Evolutionary conservation across 192 early-diverging fungal species (phyloP), one percentile per base, ranked within the genome.

Genomic region (Gaertneriomyces sp.): DNA sequence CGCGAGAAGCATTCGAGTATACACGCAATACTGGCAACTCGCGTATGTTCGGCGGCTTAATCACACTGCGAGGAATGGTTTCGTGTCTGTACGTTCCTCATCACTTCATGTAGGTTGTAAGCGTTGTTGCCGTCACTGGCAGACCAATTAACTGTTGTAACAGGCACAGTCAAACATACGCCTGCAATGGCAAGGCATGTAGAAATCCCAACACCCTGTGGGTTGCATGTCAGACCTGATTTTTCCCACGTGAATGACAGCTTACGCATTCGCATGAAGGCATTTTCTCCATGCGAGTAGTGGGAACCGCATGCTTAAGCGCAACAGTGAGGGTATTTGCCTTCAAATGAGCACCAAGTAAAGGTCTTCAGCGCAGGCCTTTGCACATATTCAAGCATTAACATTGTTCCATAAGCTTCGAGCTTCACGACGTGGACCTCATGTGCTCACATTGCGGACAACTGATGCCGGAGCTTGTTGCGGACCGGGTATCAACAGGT

Each of bases 401-500:
- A 19, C 49, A 51, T 57, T 38, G 39, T 20, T 4, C n/a, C 9
- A 11, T 40, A 4, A 63, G 63, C 53, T 41, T 42, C 11, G 17
- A 11, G 7, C 12, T 65, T 10, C 63, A 65, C 43, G 63, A 65
- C 16, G 38, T 65, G 12, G 63, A 65, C 43, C 53, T 65, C 14
- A 39, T 8, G 39, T 65, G 63, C 33, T 41, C 33, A 25, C 53
- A 65, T 43, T 65, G 63, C 38, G 53, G 63, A 17, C 19, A 65
- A 14, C 11, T 33, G 7, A 65, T 65, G 63, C 10, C 53, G 39
- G 63, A 65, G 10, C 11, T 42, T 17, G 53, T 47, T 42, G 53
- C 53, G 17, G 63, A 65, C 57, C 63, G 53, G 12, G 63, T 65
- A 9, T 11, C 25, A 10, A 65, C 53, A 56, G 54, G 54, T 56